phyloP scores from a whole-genome alignment of 2,329 filamentous ascomycete species.

The Plenodomus tracheiphilus region DNA sequence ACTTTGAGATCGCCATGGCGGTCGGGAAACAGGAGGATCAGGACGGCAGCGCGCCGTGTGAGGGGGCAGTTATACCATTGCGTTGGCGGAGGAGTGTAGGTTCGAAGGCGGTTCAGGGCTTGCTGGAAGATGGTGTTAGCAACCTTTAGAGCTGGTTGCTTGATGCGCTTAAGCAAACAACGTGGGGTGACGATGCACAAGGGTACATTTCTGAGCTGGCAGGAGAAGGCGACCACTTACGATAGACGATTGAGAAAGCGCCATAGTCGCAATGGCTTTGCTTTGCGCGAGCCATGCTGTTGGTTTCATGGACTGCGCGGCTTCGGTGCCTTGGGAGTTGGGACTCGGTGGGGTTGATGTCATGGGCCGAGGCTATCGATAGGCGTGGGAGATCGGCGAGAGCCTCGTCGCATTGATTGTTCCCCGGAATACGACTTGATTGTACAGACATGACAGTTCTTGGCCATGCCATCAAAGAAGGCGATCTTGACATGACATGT shows the following conservation, averaged over 20 bases:
- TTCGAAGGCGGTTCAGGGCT: constrained; percentile 60
- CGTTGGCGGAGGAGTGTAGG: constrained; percentile 61
- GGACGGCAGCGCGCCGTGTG: constrained; percentile 76
- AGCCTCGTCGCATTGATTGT: constrained; percentile 5
- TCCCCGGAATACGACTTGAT: background rate
- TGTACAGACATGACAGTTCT: background rate
- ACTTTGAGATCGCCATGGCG: constrained; percentile 73
- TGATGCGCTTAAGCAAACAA: too few species aligned
- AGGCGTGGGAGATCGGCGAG: constrained; percentile 7
- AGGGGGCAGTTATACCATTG: constrained; percentile 61
- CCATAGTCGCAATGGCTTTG: constrained; percentile 31
- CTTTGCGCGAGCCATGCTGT: constrained; percentile 38
- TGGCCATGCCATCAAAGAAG: background rate
- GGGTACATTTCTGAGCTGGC: background rate
- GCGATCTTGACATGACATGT: too few species aligned
- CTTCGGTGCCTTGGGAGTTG: background rate
- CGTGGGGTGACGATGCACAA: background rate
- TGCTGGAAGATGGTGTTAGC: constrained; percentile 30
- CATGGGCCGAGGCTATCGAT: constrained; percentile 30
- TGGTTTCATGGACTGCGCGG: constrained; percentile 21
- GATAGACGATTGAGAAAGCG: constrained; percentile 35
- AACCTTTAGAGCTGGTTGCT: too few species aligned
- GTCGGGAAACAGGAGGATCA: constrained; percentile 88
- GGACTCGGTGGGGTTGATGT: constrained; percentile 25
- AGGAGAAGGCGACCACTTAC: constrained; percentile 17